These are phyloP conservation scores for Entophlyctis helioformis DNA, from an alignment of 192 early-diverging fungal genomes.

Conservation along the genomic window DNA sequence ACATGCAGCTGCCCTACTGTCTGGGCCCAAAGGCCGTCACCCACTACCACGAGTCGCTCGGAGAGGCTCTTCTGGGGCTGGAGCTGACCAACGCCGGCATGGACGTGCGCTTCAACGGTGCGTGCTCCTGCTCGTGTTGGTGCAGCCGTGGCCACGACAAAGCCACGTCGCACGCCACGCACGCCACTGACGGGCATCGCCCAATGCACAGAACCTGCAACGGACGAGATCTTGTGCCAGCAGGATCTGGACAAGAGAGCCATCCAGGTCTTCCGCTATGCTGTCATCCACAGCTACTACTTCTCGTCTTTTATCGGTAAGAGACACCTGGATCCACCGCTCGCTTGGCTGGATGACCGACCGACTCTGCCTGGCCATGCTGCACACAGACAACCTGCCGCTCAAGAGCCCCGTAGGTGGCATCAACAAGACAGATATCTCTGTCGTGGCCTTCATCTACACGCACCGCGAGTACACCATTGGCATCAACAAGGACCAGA, in stretches of 20 bases:
- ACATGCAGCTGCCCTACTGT: conserved; percentile 63
- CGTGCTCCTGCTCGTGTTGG: too few species aligned
- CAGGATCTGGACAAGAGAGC: conserved; percentile 24
- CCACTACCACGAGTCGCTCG: conserved; percentile 69
- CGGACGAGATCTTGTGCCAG: too few species aligned
- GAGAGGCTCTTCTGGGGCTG: conserved; percentile 67
- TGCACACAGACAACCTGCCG: too few species aligned
- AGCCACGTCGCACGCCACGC: too few species aligned
- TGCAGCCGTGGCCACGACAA: too few species aligned
- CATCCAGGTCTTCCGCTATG: conserved; percentile 47
- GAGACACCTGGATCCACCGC: too few species aligned
- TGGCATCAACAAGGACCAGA: conserved; percentile 12
- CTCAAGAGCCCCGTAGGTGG: neutral
- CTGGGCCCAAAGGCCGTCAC: conserved; percentile 40
- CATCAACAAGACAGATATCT: neutral
- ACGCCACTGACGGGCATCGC: too few species aligned
- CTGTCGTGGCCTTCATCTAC: conserved; percentile 8
- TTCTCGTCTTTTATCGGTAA: conserved; percentile 40
- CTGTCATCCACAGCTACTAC: conserved; percentile 52
- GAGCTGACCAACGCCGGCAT: conserved; percentile 62
- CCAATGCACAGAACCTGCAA: too few species aligned
- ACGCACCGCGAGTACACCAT: conserved; percentile 41
- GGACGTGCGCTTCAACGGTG: conserved; percentile 51
- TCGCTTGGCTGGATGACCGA: too few species aligned
- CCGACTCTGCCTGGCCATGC: too few species aligned